These are phyloP conservation scores for Hysterangium stoloniferum DNA, from an alignment of 768 basidiomycete species.

Conservation along the genomic window DNA sequence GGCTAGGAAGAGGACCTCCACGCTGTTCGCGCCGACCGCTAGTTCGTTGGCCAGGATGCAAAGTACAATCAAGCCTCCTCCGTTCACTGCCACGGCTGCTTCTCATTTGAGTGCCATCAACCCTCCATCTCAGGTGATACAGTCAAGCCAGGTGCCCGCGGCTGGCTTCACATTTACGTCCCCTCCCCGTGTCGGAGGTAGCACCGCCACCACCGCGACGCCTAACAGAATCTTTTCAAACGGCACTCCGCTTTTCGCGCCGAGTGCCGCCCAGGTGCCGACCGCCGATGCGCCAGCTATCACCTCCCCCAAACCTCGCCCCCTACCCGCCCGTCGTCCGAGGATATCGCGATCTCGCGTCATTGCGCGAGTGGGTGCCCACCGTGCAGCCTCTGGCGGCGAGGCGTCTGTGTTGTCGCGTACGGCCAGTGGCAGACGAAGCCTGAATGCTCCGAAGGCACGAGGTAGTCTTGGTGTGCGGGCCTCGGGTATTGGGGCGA, in stretches of 20 bases:
- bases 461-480: slow-evolving; percentile 5
- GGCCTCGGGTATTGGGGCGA: slow-evolving; percentile 7
- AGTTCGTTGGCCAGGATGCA: slow-evolving; percentile 62
- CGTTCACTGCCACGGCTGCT: slow-evolving; percentile 26
- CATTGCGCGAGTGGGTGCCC: slow-evolving; percentile 66
- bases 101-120: slow-evolving; percentile 17
- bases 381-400: slow-evolving; percentile 44
- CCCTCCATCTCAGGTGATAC: neutral
- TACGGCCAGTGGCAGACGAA: neutral
- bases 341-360: slow-evolving; percentile 78
- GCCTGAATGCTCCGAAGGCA: slow-evolving; percentile 4
- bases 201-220: neutral
- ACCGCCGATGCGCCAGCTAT: slow-evolving; percentile 23
- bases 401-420: neutral
- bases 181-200: neutral
- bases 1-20: slow-evolving; percentile 31
- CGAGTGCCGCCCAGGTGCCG: slow-evolving; percentile 14
- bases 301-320: slow-evolving; percentile 11
- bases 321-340: slow-evolving; percentile 46
- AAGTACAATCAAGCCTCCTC: slow-evolving; percentile 13
- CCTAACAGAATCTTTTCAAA: neutral
- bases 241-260: slow-evolving; percentile 2
- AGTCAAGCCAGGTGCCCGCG: neutral
- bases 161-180: slow-evolving; percentile 9
- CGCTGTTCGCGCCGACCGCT: slow-evolving; percentile 66